These are phyloP conservation scores for Fusarium paranaense DNA, from an alignment of 2,329 filamentous ascomycete species.

Conservation along the genomic window DNA sequence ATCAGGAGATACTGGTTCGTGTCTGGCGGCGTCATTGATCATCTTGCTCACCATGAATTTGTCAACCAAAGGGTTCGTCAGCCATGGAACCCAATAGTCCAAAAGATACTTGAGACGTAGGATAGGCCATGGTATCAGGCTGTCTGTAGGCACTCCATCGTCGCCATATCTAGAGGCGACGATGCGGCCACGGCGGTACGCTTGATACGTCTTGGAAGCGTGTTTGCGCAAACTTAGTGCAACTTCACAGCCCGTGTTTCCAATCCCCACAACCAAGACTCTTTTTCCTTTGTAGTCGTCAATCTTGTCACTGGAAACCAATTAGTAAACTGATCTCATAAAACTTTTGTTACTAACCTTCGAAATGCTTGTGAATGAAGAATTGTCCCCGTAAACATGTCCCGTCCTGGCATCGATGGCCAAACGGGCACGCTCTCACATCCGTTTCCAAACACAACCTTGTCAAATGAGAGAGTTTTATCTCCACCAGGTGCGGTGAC, in stretches of 20 bases:
- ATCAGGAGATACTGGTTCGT: background rate
- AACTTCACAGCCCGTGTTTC: slow-evolving; percentile 6
- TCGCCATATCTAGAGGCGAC: background rate
- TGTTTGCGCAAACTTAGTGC: background rate
- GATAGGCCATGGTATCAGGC: background rate
- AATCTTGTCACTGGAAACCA: background rate
- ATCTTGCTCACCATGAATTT: background rate
- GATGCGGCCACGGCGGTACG: background rate
- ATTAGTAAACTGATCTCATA: background rate
- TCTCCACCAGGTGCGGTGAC: background rate
- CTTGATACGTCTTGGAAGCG: background rate
- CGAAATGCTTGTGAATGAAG: slow-evolving; percentile 2
- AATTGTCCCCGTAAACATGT: background rate
- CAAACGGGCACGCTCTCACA: background rate
- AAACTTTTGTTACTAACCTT: background rate
- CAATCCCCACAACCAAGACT: slow-evolving; percentile 1
- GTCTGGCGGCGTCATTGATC: background rate
- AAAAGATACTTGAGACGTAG: background rate
- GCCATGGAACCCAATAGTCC: background rate
- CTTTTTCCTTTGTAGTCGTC: background rate
- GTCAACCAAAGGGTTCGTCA: background rate
- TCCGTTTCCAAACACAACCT: background rate
- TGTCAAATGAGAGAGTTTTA: background rate
- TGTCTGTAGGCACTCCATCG: background rate
- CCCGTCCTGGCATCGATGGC: background rate